Evolutionary conservation across 2,329 filamentous ascomycete species (phyloP).

Genomic region (Teratosphaeria destructans): DNA sequence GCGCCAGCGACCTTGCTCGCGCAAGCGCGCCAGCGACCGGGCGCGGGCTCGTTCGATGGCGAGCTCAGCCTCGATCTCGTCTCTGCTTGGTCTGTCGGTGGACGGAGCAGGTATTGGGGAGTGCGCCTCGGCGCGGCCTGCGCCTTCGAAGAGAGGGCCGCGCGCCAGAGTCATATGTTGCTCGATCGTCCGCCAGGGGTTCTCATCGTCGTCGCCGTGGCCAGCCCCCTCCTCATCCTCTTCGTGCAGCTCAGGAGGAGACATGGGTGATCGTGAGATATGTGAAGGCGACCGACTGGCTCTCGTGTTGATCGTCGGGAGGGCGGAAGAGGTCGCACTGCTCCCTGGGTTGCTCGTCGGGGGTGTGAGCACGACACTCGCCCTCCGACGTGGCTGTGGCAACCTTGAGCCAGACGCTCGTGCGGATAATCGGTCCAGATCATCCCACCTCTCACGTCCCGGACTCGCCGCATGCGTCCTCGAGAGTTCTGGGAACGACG

Average conservation of each 20-base stretch:
- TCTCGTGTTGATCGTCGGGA: neutral
- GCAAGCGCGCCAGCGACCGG: slow-evolving; percentile 11
- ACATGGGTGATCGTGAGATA: neutral
- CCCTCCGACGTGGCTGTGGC: slow-evolving; percentile 27
- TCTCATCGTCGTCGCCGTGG: slow-evolving; percentile 23
- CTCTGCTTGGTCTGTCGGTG: slow-evolving; percentile 3
- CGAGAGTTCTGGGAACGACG: slow-evolving; percentile 17
- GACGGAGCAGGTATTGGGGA: slow-evolving; percentile 8
- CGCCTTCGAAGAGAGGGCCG: slow-evolving; percentile 24
- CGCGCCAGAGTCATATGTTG: slow-evolving; percentile 32
- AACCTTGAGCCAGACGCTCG: neutral
- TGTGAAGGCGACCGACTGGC: neutral
- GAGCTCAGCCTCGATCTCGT: slow-evolving; percentile 8
- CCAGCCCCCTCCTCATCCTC: slow-evolving; percentile 17
- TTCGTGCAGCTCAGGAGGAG: neutral
- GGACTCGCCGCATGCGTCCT: slow-evolving; percentile 14
- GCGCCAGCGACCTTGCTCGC: slow-evolving; percentile 12
- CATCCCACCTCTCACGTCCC: neutral
- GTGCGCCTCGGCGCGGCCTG: slow-evolving; percentile 12
- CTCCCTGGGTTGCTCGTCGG: slow-evolving; percentile 6
- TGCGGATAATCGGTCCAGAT: neutral
- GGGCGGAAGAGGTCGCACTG: neutral
- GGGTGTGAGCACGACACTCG: slow-evolving; percentile 30
- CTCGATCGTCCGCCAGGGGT: slow-evolving; percentile 39
- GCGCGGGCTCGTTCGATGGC: slow-evolving; percentile 8